Percentiles rank a stretch among this genome's conserved stretches.
Conservation (phyloP, 2,329 filamentous ascomycete genomes). For the Penicillium digitatum region DNA sequence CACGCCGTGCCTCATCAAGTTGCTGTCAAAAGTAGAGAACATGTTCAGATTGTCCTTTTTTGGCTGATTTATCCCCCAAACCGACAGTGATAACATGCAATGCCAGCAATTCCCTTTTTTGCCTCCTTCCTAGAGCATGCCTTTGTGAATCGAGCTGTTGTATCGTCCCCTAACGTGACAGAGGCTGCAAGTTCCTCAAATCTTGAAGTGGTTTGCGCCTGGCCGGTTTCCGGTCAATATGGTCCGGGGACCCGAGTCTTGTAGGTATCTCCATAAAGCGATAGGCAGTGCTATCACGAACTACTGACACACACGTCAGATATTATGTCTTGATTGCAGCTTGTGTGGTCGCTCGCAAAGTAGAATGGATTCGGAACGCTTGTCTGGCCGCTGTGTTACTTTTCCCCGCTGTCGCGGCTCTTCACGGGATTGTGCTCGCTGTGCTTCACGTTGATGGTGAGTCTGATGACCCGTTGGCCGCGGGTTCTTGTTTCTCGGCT, state of each 20-base stretch:
- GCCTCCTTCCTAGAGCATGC: constrained; percentile 5
- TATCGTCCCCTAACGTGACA: constrained; percentile 23
- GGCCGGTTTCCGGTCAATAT: constrained; percentile 45
- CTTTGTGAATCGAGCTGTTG: constrained; percentile 15
- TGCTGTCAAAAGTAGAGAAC: not conserved
- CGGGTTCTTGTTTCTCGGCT: not conserved
- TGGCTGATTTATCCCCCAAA: not conserved
- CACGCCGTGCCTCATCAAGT: not conserved
- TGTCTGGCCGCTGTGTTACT: constrained; percentile 61
- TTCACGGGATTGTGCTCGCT: constrained; percentile 61
- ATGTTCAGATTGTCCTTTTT: constrained; percentile 7
- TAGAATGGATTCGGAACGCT: constrained; percentile 59
- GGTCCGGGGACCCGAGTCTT: constrained; percentile 41
- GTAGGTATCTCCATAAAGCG: constrained; percentile 25
- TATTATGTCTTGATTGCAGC: constrained; percentile 63
- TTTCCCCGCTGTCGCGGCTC: constrained; percentile 60
- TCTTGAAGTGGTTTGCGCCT: constrained; percentile 42
- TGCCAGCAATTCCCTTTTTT: constrained; percentile 19
- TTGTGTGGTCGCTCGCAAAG: constrained; percentile 60
- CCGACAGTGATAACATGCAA: constrained; percentile 14
- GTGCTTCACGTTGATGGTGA: constrained; percentile 56
- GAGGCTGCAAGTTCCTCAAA: not conserved
- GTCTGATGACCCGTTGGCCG: constrained; percentile 18
- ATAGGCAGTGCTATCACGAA: not conserved
- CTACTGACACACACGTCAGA: constrained; percentile 32